These are phyloP conservation scores for Pichia phayaonensis DNA, from an alignment of 805 yeast genomes.

Conservation along the genomic window DNA sequence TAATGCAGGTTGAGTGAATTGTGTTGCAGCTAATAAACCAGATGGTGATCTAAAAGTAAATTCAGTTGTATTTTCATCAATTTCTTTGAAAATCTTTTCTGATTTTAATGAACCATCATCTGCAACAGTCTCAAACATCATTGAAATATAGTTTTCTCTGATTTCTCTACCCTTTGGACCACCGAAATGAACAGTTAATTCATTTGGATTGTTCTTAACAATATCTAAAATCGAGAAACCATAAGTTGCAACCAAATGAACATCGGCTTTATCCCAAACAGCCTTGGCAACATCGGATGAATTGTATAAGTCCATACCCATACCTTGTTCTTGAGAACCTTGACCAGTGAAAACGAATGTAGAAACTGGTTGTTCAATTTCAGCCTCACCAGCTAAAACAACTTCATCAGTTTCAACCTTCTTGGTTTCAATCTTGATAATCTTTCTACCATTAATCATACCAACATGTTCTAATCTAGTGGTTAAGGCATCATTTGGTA, in stretches of 20 bases:
- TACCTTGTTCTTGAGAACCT: constrained; percentile 99
- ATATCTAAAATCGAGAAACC: constrained; percentile 96
- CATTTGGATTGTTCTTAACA: constrained; percentile 92
- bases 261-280: constrained; percentile 98
- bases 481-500: constrained; percentile 86
- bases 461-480: constrained; percentile 92
- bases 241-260: constrained; percentile 84
- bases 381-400: constrained; percentile 93
- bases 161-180: constrained; percentile 96
- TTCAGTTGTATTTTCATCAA: constrained; percentile 72
- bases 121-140: constrained; percentile 95
- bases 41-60: constrained; percentile 87
- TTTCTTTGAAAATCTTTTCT: constrained; percentile 93
- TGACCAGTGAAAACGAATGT: constrained; percentile 98
- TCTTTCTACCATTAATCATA: constrained; percentile 98
- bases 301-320: constrained; percentile 98
- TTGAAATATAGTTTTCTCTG: constrained; percentile 87
- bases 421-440: constrained; percentile 83
- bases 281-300: constrained; percentile 84
- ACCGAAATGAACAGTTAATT: constrained; percentile 92
- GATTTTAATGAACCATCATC: constrained; percentile 76
- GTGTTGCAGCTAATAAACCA: constrained; percentile 95
- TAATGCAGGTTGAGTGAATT: constrained; percentile 98
- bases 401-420: constrained; percentile 70
- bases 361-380: constrained; percentile 95